A percentile compares a stretch with the other conserved stretches of the same genome.
Evolutionary conservation across 164 flowering plant genomes (phyloP).

Genomic region (Kalanchoe fedtschenkoi): DNA sequence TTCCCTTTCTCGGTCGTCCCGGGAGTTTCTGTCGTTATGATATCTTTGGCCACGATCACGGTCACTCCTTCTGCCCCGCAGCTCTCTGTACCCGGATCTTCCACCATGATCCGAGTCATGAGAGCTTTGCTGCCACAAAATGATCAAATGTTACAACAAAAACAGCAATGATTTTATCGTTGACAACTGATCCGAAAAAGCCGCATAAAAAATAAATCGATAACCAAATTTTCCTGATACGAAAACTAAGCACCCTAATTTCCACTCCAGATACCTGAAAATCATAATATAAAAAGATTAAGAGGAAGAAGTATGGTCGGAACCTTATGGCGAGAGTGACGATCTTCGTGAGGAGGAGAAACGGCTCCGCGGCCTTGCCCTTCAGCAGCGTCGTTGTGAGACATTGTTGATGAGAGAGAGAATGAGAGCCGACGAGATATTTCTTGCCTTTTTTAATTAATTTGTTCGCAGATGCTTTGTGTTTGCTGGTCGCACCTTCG

Average conservation of each 20-base stretch:
- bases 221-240: neutral
- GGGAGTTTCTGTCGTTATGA: slow-evolving; percentile 24
- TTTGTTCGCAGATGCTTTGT: too few relatives aligned
- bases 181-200: neutral
- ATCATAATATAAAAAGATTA: neutral
- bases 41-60: slow-evolving; percentile 33
- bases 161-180: neutral
- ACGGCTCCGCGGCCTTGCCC: neutral
- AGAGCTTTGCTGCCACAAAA: slow-evolving; percentile 20
- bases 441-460: too few relatives aligned
- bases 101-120: slow-evolving; percentile 35
- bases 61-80: slow-evolving; percentile 30
- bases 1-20: slow-evolving; percentile 34
- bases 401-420: neutral
- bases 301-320: neutral
- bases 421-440: neutral
- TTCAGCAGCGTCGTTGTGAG: slow-evolving; percentile 9
- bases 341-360: neutral
- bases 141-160: neutral
- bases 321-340: slow-evolving; percentile 13
- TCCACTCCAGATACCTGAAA: neutral
- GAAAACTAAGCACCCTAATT: neutral
- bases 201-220: neutral
- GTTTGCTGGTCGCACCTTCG: too few relatives aligned
- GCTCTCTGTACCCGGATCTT: slow-evolving; percentile 29